phyloP scores from a whole-genome alignment of 495 filamentous ascomycete genomes.

The Chaetomidium leptoderma region DNA sequence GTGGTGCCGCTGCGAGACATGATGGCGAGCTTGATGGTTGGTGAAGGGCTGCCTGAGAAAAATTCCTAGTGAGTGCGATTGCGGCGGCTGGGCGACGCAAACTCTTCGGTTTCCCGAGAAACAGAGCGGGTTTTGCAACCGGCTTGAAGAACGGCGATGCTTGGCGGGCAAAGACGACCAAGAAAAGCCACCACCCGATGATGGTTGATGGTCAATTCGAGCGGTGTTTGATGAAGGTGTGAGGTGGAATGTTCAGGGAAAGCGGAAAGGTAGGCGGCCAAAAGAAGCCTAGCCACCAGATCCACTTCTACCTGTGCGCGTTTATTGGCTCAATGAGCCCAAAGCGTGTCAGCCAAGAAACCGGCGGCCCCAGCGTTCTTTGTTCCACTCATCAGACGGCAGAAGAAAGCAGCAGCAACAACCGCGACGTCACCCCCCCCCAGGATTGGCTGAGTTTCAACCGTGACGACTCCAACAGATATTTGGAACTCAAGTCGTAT shows the following conservation, averaged over 20 bases:
- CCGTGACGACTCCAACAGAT: too few species aligned
- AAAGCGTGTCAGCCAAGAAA: conserved; percentile 21
- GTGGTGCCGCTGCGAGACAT: conserved; percentile 95
- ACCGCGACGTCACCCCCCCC: too few species aligned
- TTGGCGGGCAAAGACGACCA: conserved; percentile 5
- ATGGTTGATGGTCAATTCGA: conserved; percentile 1
- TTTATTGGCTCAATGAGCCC: conserved; percentile 5
- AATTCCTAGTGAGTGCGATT: conserved; percentile 8
- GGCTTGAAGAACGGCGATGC: conserved; percentile 2
- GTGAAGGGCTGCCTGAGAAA: conserved; percentile 17
- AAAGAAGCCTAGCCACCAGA: conserved; percentile 11
- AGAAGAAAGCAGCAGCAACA: too few species aligned
- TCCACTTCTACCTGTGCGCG: conserved; percentile 1
- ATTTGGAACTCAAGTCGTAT: too few species aligned
- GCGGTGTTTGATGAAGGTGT: conserved; percentile 10
- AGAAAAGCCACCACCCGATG: conserved; percentile 13
- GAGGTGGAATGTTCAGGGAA: conserved; percentile 18
- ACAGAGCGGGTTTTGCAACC: neutral
- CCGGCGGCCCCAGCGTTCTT: neutral
- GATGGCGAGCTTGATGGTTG: conserved; percentile 25
- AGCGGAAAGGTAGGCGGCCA: conserved; percentile 12
- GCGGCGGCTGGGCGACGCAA: neutral
- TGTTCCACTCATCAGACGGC: too few species aligned
- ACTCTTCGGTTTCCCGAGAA: neutral
- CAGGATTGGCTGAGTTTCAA: too few species aligned